Evolutionary conservation across 139 green algal species (phyloP).

Genomic region (Eudorina sp.): DNA sequence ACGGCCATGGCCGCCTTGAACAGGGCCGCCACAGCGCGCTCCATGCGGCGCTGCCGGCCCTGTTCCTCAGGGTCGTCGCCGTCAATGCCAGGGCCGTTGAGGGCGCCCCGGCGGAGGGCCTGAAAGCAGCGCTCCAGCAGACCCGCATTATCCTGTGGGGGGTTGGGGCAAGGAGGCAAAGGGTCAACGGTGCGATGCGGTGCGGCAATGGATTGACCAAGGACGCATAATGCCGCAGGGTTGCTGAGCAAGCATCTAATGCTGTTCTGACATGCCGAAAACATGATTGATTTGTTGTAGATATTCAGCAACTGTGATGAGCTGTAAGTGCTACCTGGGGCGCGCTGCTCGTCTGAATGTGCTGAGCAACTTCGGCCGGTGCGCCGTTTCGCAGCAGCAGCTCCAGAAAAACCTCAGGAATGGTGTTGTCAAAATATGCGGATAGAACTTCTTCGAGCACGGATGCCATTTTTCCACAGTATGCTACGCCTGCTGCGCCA

Average conservation of each 20-base stretch:
- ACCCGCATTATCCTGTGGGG: background rate
- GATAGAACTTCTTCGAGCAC: background rate
- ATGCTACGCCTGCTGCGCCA: constrained; percentile 10
- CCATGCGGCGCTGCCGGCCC: background rate
- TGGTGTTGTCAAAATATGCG: background rate
- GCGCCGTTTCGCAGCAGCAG: constrained; percentile 10
- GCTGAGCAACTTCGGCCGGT: background rate
- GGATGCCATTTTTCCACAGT: background rate
- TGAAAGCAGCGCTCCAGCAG: constrained; percentile 18
- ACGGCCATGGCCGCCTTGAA: background rate
- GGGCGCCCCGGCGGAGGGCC: background rate
- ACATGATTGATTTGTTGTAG: too few species aligned
- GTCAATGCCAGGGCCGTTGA: background rate
- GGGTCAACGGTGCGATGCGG: too few species aligned
- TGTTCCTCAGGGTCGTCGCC: background rate
- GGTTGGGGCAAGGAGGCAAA: too few species aligned
- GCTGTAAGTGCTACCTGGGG: background rate
- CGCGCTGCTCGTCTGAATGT: background rate
- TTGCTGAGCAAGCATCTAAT: too few species aligned
- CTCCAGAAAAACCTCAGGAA: background rate
- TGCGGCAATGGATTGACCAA: too few species aligned
- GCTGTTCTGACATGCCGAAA: too few species aligned
- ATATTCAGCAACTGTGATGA: too few species aligned
- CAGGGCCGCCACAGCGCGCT: background rate
- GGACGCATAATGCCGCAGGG: too few species aligned